phyloP scores from a whole-genome alignment of 208 protist species.

The Trypanosoma congolense region DNA sequence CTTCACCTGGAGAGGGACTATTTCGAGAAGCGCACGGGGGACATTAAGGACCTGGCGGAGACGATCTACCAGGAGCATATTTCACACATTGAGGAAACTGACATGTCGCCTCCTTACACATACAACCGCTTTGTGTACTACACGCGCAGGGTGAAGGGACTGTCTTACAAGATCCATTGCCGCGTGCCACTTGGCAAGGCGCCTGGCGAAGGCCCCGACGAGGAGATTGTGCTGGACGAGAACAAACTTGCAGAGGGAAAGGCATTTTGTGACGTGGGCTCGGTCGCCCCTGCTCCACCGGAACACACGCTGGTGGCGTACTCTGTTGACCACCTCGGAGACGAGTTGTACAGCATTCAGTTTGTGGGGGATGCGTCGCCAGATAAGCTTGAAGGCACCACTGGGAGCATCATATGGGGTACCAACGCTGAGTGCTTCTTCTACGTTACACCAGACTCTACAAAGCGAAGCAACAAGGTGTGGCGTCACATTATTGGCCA shows the following conservation, averaged over 20 bases:
- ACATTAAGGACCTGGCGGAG: conserved; percentile 51
- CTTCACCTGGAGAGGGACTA: conserved; percentile 77
- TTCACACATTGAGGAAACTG: conserved; percentile 82
- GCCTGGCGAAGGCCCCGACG: conserved; percentile 39
- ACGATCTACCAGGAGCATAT: conserved; percentile 81
- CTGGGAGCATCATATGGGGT: conserved; percentile 74
- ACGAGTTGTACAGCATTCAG: conserved; percentile 82
- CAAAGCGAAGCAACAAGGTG: conserved; percentile 75
- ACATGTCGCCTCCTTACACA: conserved; percentile 67
- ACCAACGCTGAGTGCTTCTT: conserved; percentile 61
- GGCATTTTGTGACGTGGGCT: conserved; percentile 66
- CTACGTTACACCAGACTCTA: conserved; percentile 78
- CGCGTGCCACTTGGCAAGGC: conserved; percentile 43
- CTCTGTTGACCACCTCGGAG: conserved; percentile 78
- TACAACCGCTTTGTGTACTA: conserved; percentile 78
- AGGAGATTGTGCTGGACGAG: conserved; percentile 79
- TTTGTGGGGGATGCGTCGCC: conserved; percentile 34
- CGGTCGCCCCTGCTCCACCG: conserved; percentile 50
- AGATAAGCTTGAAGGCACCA: conserved; percentile 64
- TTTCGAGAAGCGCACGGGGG: conserved; percentile 58
- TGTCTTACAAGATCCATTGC: conserved; percentile 88
- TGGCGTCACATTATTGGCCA: conserved; percentile 82
- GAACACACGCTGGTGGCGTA: conserved; percentile 67
- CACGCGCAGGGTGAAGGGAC: conserved; percentile 70
- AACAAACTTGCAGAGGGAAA: conserved; percentile 81